phyloP scores from a whole-genome alignment of 768 basidiomycete species.

The Neoboletus brunneissimus region DNA sequence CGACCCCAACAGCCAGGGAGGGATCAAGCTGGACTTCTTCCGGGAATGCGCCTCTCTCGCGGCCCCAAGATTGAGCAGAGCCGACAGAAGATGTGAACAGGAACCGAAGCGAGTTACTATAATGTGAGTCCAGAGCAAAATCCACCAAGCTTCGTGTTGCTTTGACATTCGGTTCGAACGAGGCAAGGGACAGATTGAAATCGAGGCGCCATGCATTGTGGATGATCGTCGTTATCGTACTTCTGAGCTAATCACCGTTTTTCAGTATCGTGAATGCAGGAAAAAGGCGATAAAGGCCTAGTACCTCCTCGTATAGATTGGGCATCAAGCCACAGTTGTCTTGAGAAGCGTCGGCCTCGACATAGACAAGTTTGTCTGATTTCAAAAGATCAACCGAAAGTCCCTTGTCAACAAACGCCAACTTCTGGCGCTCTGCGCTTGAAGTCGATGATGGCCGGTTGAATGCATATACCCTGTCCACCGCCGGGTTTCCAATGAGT shows the following conservation, averaged over 20 bases:
- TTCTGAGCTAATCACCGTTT: slow-evolving; percentile 7
- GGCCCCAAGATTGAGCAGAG: slow-evolving; percentile 23
- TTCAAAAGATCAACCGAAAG: slow-evolving; percentile 30
- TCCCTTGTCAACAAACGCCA: slow-evolving; percentile 34
- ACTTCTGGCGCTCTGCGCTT: slow-evolving; percentile 28
- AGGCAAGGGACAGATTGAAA: slow-evolving; percentile 38
- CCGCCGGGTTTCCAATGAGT: slow-evolving; percentile 22
- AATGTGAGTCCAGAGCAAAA: slow-evolving; percentile 30
- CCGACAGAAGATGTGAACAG: slow-evolving; percentile 28
- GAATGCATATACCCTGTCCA: slow-evolving; percentile 32
- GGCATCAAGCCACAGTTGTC: slow-evolving; percentile 28
- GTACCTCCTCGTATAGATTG: slow-evolving; percentile 31
- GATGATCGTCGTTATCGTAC: slow-evolving; percentile 30
- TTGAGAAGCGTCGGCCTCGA: slow-evolving; percentile 37
- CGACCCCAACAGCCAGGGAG: slow-evolving; percentile 29
- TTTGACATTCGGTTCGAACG: slow-evolving; percentile 37
- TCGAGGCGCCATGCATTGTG: slow-evolving; percentile 30
- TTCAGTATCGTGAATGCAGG: background rate
- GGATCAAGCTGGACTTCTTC: slow-evolving; percentile 35
- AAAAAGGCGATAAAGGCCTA: too few species aligned
- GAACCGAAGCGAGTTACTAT: slow-evolving; percentile 14
- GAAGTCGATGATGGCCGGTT: slow-evolving; percentile 25
- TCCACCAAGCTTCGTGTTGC: slow-evolving; percentile 35
- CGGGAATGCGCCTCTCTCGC: slow-evolving; percentile 13
- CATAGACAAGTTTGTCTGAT: slow-evolving; percentile 32